Percentiles rank a stretch among this genome's conserved stretches.
phyloP scores from a whole-genome alignment of 495 filamentous ascomycete species.

The Poronia punctata region DNA sequence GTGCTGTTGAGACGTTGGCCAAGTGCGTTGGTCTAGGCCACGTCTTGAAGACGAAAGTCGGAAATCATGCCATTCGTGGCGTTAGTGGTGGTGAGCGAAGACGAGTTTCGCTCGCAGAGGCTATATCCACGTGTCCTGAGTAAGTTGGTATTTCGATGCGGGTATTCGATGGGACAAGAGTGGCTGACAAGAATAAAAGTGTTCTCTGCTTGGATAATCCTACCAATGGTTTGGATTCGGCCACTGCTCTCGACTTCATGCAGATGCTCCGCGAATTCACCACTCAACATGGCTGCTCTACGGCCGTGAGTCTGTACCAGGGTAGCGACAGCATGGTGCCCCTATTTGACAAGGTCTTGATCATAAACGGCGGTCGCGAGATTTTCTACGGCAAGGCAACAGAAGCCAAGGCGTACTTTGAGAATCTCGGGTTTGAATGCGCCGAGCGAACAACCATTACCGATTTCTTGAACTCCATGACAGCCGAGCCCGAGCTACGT shows the following conservation, averaged over 20 bases:
- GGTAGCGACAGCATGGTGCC: constrained; percentile 52
- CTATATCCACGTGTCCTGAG: constrained; percentile 2
- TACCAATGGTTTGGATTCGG: constrained; percentile 47
- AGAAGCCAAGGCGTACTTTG: constrained; percentile 52
- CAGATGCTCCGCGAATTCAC: constrained; percentile 43
- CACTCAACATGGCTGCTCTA: constrained; percentile 43
- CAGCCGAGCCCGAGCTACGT: constrained; percentile 22
- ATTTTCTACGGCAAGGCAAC: constrained; percentile 66
- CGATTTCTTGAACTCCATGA: constrained; percentile 73
- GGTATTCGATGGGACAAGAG: constrained; percentile 1
- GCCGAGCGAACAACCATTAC: constrained; percentile 61
- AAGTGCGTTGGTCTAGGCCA: constrained; percentile 67
- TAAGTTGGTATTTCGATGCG: neutral
- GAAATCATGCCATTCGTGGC: constrained; percentile 68
- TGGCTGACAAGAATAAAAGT: constrained; percentile 26
- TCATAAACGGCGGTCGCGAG: constrained; percentile 58
- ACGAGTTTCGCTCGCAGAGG: constrained; percentile 41
- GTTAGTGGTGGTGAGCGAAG: constrained; percentile 51
- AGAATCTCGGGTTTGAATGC: constrained; percentile 58
- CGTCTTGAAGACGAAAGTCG: constrained; percentile 69
- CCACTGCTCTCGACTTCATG: constrained; percentile 45
- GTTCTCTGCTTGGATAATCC: constrained; percentile 42
- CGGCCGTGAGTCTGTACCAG: constrained; percentile 66
- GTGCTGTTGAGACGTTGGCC: constrained; percentile 20
- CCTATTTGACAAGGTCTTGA: constrained; percentile 53